These are phyloP conservation scores for Alternaria postmessia DNA, from an alignment of 2,329 filamentous ascomycete genomes.

Conservation along the genomic window DNA sequence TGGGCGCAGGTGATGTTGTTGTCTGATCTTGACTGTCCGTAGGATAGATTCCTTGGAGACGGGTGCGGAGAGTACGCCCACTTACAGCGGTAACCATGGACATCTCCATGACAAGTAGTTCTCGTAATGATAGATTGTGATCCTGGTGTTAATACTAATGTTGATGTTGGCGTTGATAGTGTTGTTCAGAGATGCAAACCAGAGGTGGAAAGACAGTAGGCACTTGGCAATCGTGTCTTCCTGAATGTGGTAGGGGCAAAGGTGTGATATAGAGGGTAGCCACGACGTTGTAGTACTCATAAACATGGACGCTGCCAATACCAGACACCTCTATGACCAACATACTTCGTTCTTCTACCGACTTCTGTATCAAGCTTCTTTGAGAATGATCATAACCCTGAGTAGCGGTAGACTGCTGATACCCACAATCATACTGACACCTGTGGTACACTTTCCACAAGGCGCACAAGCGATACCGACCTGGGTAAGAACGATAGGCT, in stretches of 20 bases:
- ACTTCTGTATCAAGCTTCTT: background rate
- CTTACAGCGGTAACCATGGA: background rate
- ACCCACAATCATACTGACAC: background rate
- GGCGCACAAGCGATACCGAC: background rate
- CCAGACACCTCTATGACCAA: background rate
- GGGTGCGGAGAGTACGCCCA: background rate
- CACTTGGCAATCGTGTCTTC: background rate
- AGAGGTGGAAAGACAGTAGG: background rate
- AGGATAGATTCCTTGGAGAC: background rate
- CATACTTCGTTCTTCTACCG: background rate
- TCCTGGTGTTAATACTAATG: background rate
- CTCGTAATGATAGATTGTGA: constrained; percentile 22
- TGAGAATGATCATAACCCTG: background rate
- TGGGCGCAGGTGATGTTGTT: background rate
- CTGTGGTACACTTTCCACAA: background rate
- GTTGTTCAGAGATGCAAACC: background rate
- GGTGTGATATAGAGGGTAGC: background rate
- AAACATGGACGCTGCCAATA: background rate
- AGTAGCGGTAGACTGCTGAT: background rate
- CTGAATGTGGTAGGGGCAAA: background rate
- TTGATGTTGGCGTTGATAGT: constrained; percentile 11
- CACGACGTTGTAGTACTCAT: background rate
- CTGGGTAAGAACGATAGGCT: background rate
- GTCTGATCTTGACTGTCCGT: background rate
- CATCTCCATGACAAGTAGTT: constrained; percentile 11